Evolutionary conservation across 306 rosid genomes (phyloP).

Genomic region (Quercus cerris): DNA sequence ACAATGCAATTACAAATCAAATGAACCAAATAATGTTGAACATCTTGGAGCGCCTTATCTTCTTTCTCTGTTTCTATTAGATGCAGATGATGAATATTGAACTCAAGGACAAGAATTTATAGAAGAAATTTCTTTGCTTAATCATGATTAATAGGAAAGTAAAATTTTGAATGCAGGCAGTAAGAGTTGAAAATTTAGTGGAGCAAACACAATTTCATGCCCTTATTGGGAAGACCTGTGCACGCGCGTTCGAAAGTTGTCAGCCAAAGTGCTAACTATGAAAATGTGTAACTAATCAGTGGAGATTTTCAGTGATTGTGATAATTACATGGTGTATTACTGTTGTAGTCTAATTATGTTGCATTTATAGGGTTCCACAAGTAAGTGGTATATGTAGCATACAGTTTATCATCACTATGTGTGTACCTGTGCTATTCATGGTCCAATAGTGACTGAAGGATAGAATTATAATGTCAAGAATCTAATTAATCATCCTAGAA

Average conservation of each 20-base stretch:
- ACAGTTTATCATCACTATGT: neutral
- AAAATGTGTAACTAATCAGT: too few species aligned
- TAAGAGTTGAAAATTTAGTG: neutral
- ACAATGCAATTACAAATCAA: neutral
- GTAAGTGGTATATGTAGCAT: neutral
- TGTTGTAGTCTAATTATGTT: neutral
- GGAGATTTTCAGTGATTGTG: too few species aligned
- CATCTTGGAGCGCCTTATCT: neutral
- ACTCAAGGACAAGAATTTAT: neutral
- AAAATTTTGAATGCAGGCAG: neutral
- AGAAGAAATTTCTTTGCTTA: neutral
- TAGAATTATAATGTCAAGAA: neutral
- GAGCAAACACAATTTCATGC: too few species aligned
- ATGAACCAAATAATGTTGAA: neutral
- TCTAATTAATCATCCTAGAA: neutral
- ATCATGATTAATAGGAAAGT: slow-evolving; percentile 1
- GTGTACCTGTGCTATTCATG: neutral
- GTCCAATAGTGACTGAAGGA: neutral
- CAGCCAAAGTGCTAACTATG: neutral
- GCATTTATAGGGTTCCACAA: slow-evolving; percentile 6
- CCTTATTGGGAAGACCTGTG: neutral
- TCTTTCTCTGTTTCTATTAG: neutral
- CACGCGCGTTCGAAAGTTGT: neutral
- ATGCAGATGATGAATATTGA: neutral
- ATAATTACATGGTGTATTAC: too few species aligned